A percentile compares a stretch with the other conserved stretches of the same genome.
Conservation (phyloP, 1,284 basidiomycete genomes). For the Malassezia japonica region DNA sequence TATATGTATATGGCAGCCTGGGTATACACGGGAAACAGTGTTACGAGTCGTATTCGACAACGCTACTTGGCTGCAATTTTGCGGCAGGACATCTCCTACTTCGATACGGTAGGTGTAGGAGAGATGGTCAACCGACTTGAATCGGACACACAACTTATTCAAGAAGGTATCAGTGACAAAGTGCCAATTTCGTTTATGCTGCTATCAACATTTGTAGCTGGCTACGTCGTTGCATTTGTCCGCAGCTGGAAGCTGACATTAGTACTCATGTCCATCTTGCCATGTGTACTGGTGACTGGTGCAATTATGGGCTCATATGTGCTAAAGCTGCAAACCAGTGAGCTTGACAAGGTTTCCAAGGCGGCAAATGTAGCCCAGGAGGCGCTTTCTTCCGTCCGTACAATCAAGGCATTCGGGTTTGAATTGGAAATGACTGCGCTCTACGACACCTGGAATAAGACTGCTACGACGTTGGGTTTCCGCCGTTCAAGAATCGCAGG, state of each 20-base stretch:
- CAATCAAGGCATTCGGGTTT: constrained; percentile 83
- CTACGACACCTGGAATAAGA: constrained; percentile 62
- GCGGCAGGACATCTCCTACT: constrained; percentile 75
- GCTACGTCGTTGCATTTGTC: constrained; percentile 48
- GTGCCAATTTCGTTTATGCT: constrained; percentile 42
- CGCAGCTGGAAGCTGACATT: constrained; percentile 69
- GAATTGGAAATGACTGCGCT: constrained; percentile 60
- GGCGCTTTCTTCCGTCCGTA: constrained; percentile 79
- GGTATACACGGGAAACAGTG: constrained; percentile 80
- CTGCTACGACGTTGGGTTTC: constrained; percentile 58
- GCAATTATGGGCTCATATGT: constrained; percentile 68
- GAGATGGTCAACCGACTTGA: constrained; percentile 92
- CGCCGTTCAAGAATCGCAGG: constrained; percentile 63
- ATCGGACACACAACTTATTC: constrained; percentile 58
- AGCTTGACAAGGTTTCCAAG: constrained; percentile 66
- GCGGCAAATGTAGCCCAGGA: constrained; percentile 85
- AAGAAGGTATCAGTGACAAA: constrained; percentile 48
- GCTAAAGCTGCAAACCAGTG: constrained; percentile 62
- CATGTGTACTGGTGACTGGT: constrained; percentile 72
- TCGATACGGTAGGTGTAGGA: constrained; percentile 85
- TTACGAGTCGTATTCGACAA: constrained; percentile 63
- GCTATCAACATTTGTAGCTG: constrained; percentile 40
- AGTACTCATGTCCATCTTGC: constrained; percentile 74
- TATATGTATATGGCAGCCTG: constrained; percentile 71
- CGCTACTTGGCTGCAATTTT: constrained; percentile 60